phyloP scores from a whole-genome alignment of 768 basidiomycete species.

The Pleurotus pulmonarius region DNA sequence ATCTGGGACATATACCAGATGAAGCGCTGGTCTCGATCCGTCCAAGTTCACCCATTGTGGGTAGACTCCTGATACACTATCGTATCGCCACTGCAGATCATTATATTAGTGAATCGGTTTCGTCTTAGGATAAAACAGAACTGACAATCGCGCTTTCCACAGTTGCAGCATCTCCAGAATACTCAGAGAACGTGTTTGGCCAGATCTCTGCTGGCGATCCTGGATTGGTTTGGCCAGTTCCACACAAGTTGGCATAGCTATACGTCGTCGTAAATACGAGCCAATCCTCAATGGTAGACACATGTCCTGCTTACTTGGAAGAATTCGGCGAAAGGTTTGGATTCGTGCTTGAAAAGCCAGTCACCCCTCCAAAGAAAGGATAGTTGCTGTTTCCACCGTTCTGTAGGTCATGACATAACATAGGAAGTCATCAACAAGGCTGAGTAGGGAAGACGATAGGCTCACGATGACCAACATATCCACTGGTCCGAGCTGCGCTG shows the following conservation, averaged over 20 bases:
- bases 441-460: not conserved
- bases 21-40: not conserved
- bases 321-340: not conserved
- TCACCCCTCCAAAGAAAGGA: conserved; percentile 1
- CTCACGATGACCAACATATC: not conserved
- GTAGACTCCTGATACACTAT: not conserved
- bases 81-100: not conserved
- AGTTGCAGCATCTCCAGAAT: not conserved
- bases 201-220: not conserved
- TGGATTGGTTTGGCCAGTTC: not conserved
- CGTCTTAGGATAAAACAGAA: not conserved
- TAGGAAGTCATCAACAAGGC: not conserved
- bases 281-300: not conserved
- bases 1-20: not conserved
- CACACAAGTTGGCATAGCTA: conserved; percentile 2
- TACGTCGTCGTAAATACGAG: not conserved
- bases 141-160: conserved; percentile 3
- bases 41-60: not conserved
- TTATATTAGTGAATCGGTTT: not conserved
- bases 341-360: not conserved
- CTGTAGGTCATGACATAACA: too few species aligned
- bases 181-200: not conserved
- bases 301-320: not conserved
- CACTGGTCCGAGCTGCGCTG: not conserved
- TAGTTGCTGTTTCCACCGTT: not conserved